phyloP scores from a whole-genome alignment of 495 filamentous ascomycete genomes.

The Podospora didyma region DNA sequence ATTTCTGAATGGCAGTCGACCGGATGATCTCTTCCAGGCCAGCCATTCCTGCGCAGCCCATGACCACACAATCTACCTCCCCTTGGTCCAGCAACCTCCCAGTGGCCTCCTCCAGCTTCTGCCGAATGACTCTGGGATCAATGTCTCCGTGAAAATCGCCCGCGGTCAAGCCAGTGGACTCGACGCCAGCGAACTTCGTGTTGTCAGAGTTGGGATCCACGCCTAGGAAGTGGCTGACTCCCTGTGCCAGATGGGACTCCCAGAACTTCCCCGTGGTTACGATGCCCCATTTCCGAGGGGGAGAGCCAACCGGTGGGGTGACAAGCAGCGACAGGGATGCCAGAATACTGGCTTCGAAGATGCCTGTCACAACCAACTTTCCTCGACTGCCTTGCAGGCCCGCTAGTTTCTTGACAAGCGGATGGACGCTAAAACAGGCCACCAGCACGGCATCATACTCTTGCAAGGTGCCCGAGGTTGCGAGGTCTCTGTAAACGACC shows the following conservation, averaged over 20 bases:
- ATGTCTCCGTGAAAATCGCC: constrained; percentile 70
- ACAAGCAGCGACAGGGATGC: constrained; percentile 48
- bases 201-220: constrained; percentile 17
- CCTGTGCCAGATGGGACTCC: constrained; percentile 64
- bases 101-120: constrained; percentile 66
- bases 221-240: constrained; percentile 55
- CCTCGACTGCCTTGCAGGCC: constrained; percentile 23
- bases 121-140: constrained; percentile 56
- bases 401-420: constrained; percentile 63
- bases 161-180: constrained; percentile 80
- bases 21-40: constrained; percentile 80
- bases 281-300: constrained; percentile 70
- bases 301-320: constrained; percentile 6
- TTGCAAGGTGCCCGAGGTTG: constrained; percentile 27
- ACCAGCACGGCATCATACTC: constrained; percentile 74
- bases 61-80: constrained; percentile 60
- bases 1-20: constrained; percentile 58
- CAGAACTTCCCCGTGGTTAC: constrained; percentile 83
- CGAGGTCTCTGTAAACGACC: constrained; percentile 54
- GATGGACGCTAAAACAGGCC: constrained; percentile 86
- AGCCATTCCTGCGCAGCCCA: constrained; percentile 89
- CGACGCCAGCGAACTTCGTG: constrained; percentile 66
- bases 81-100: constrained; percentile 55
- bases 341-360: constrained; percentile 77
- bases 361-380: constrained; percentile 63